phyloP scores from a whole-genome alignment of 2,329 filamentous ascomycete species.

The Fusarium stilboides region DNA sequence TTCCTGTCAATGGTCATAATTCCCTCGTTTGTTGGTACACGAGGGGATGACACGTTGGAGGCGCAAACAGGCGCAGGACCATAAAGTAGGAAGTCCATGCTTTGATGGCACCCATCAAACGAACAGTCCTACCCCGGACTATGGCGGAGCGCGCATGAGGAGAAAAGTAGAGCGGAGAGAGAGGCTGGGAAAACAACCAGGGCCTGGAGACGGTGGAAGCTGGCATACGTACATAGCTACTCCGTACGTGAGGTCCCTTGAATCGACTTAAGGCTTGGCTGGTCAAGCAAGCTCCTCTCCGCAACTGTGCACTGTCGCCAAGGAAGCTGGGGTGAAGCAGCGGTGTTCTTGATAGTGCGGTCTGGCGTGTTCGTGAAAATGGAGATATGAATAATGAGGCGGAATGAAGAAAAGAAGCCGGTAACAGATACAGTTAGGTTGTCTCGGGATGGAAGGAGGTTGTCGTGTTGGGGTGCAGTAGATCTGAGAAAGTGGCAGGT shows the following conservation, averaged over 20 bases:
- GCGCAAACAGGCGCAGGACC: slow-evolving; percentile 13
- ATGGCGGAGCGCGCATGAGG: slow-evolving; percentile 24
- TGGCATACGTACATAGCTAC: slow-evolving; percentile 9
- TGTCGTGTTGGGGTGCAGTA: slow-evolving; percentile 15
- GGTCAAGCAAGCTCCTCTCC: slow-evolving; percentile 22
- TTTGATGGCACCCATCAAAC: slow-evolving; percentile 15
- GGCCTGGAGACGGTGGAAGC: slow-evolving; percentile 6
- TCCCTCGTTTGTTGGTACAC: neutral
- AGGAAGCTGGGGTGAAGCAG: slow-evolving; percentile 32
- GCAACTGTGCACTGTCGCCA: slow-evolving; percentile 40
- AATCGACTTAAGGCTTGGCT: slow-evolving; percentile 24
- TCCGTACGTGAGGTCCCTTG: slow-evolving; percentile 28
- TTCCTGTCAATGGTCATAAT: neutral
- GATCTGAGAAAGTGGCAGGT: slow-evolving; percentile 18
- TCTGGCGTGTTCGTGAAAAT: slow-evolving; percentile 6
- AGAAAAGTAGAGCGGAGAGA: slow-evolving; percentile 13
- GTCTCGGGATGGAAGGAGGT: slow-evolving; percentile 11
- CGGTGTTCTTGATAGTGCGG: slow-evolving; percentile 20
- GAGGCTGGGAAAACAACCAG: slow-evolving; percentile 26
- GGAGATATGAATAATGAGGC: slow-evolving; percentile 17
- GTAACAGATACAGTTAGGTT: neutral
- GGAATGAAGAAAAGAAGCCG: slow-evolving; percentile 12
- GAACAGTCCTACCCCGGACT: slow-evolving; percentile 40
- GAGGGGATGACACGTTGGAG: slow-evolving; percentile 2
- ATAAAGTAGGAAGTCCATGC: slow-evolving; percentile 21